Percentiles rank a stretch among this genome's conserved stretches.
Conservation (phyloP, 2,329 filamentous ascomycete genomes). For the Diaporthe citri region DNA sequence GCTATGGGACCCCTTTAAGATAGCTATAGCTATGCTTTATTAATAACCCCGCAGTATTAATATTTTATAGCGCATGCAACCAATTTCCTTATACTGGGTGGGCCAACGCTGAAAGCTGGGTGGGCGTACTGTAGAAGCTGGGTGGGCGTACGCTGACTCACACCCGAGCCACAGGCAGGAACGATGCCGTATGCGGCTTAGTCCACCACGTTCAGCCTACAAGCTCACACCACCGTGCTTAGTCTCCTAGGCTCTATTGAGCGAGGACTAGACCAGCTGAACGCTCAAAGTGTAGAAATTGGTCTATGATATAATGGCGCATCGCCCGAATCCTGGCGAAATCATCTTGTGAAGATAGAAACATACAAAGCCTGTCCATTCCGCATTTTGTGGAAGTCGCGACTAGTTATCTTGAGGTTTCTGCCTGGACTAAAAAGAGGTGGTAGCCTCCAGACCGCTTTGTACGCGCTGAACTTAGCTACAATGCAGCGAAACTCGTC, state of each 20-base stretch:
- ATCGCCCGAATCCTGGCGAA: neutral
- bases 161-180: neutral
- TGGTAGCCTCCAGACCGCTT: neutral
- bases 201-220: neutral
- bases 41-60: too few species aligned
- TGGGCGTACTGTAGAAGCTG: too few species aligned
- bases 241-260: neutral
- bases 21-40: too few species aligned
- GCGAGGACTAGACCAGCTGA: neutral
- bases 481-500: constrained; percentile 29
- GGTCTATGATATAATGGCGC: neutral
- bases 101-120: too few species aligned
- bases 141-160: too few species aligned
- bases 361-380: neutral
- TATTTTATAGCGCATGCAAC: too few species aligned
- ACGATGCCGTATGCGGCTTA: neutral
- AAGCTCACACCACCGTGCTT: neutral
- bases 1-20: too few species aligned
- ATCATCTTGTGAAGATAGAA: neutral
- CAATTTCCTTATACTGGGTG: too few species aligned
- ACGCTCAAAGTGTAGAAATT: neutral
- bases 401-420: rapidly evolving
- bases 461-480: neutral
- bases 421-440: neutral
- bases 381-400: neutral